Conservation (phyloP, 768 basidiomycete genomes). For the Cystobasidium onofrii region DNA sequence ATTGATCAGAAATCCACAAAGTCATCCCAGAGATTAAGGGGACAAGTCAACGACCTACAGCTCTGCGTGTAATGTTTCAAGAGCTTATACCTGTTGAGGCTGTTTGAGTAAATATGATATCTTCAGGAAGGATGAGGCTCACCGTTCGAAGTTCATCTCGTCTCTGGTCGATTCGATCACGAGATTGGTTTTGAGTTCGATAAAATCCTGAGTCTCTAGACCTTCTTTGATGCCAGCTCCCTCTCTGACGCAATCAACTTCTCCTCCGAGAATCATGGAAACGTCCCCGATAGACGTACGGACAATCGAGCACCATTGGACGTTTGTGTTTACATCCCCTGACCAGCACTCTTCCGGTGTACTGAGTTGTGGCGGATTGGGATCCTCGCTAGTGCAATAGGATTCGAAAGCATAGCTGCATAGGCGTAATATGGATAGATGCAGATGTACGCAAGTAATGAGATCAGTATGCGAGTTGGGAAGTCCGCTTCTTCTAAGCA, state of each 20-base stretch:
- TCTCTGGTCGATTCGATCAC: slow-evolving; percentile 57
- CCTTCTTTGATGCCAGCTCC: slow-evolving; percentile 1
- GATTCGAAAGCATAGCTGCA: slow-evolving; percentile 73
- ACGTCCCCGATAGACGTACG: slow-evolving; percentile 70
- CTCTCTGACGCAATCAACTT: slow-evolving; percentile 71
- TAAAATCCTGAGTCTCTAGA: slow-evolving; percentile 33
- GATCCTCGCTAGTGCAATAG: slow-evolving; percentile 57
- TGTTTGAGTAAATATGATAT: not conserved
- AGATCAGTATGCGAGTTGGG: no score
- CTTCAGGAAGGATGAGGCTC: slow-evolving; percentile 36
- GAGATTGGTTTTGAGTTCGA: slow-evolving; percentile 81
- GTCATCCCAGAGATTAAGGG: no score
- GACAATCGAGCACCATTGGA: slow-evolving; percentile 83
- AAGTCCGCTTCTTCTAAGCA: no score
- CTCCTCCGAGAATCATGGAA: slow-evolving; percentile 71
- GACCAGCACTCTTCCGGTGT: not conserved
- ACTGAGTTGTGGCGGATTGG: slow-evolving; percentile 39
- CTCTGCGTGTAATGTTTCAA: slow-evolving; percentile 88
- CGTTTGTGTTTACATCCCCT: slow-evolving; percentile 68
- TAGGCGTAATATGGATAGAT: no score
- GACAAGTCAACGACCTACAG: slow-evolving; percentile 46
- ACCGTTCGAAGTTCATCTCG: slow-evolving; percentile 72
- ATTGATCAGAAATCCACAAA: not conserved
- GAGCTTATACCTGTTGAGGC: slow-evolving; percentile 57
- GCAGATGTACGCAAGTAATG: no score